Percentiles rank a stretch among this genome's conserved stretches.
phyloP scores from a whole-genome alignment of 306 rosid species.

The Ormosia emarginata region DNA sequence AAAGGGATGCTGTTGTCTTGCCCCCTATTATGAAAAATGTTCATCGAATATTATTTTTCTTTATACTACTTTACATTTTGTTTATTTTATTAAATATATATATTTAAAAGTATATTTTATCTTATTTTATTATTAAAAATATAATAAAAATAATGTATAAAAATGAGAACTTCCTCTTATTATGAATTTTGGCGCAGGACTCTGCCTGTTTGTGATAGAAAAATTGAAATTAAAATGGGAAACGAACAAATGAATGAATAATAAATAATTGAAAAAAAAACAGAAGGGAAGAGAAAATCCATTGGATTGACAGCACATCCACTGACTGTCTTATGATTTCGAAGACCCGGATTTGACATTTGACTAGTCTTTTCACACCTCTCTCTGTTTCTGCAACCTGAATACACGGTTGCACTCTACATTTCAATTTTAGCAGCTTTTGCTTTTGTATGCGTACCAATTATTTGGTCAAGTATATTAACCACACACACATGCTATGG shows the following conservation, averaged over 20 bases:
- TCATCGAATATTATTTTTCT: no score
- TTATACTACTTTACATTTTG: no score
- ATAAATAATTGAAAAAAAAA: background rate
- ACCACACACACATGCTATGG: slow-evolving; percentile 6
- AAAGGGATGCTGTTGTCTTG: slow-evolving; percentile 26
- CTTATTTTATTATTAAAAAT: no score
- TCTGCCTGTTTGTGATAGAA: background rate
- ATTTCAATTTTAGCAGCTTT: slow-evolving; percentile 38
- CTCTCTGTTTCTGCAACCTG: slow-evolving; percentile 8
- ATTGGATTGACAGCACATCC: slow-evolving; percentile 83
- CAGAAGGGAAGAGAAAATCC: slow-evolving; percentile 5
- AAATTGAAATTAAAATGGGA: background rate
- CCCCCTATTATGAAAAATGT: background rate
- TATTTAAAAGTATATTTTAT: no score
- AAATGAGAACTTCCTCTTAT: no score
- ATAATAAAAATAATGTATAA: no score
- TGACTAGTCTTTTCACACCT: slow-evolving; percentile 78
- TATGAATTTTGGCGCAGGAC: background rate
- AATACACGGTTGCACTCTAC: slow-evolving; percentile 48
- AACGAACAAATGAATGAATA: background rate
- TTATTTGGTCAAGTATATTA: slow-evolving; percentile 19
- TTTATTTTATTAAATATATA: no score
- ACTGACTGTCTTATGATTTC: slow-evolving; percentile 87
- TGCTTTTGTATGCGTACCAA: slow-evolving; percentile 27
- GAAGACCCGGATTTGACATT: slow-evolving; percentile 68